Evolutionary conservation across 805 yeast species (phyloP).

Genomic region (Metschnikowia lunata): DNA sequence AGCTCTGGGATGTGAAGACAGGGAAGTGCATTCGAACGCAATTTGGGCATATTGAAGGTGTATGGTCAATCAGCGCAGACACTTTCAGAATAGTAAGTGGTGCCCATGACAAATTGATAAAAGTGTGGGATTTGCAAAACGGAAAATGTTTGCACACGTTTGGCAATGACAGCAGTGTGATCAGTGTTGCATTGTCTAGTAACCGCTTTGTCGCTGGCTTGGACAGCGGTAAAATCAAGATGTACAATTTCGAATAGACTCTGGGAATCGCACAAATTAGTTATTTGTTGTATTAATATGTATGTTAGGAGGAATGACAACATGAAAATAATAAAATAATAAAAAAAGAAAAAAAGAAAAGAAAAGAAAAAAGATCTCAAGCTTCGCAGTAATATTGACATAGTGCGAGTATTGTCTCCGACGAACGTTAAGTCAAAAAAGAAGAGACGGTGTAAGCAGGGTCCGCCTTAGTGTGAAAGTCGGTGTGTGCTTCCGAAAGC

Average conservation of each 20-base stretch:
- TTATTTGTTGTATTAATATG: background rate
- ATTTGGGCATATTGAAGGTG: constrained; percentile 97
- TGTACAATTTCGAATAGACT: constrained; percentile 40
- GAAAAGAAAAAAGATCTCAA: too few relatives aligned
- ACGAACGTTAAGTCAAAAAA: constrained; percentile 6
- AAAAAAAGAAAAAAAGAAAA: too few relatives aligned
- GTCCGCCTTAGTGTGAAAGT: background rate
- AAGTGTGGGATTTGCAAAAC: constrained; percentile 93
- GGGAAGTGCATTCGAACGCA: constrained; percentile 91
- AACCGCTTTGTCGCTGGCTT: constrained; percentile 87
- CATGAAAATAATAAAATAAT: too few relatives aligned
- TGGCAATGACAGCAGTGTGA: constrained; percentile 56
- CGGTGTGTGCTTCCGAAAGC: background rate
- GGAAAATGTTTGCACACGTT: constrained; percentile 94
- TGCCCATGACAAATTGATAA: constrained; percentile 85
- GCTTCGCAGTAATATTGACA: too few relatives aligned
- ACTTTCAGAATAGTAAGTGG: constrained; percentile 92
- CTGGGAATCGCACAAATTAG: too few relatives aligned
- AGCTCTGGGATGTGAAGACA: constrained; percentile 82
- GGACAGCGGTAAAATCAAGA: constrained; percentile 81
- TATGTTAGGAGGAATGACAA: background rate
- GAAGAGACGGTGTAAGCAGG: constrained; percentile 14
- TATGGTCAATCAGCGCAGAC: constrained; percentile 95
- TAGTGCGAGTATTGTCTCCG: background rate
- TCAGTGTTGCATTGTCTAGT: constrained; percentile 83